Evolutionary conservation across 257 asterid species (phyloP).

Genomic region (Solanum raphanifolium): DNA sequence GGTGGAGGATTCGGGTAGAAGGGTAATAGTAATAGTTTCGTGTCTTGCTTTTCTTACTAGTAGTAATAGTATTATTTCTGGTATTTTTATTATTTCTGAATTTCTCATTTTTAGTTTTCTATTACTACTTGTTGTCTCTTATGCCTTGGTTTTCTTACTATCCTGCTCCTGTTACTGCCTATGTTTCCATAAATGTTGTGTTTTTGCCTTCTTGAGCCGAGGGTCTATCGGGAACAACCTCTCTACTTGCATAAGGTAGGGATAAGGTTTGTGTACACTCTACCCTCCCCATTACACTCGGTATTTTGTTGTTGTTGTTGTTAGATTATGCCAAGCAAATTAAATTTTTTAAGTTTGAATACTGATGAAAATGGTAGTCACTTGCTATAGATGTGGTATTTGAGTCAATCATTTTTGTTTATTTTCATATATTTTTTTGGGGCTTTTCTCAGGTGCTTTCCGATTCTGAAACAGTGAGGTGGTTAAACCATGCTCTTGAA

Average conservation of each 20-base stretch:
- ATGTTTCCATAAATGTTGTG: neutral
- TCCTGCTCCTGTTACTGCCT: neutral
- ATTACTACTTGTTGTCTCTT: neutral
- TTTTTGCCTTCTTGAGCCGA: neutral
- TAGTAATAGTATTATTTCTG: neutral
- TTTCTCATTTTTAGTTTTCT: neutral
- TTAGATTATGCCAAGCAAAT: neutral
- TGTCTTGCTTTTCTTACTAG: neutral
- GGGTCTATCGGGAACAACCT: neutral
- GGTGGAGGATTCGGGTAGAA: neutral
- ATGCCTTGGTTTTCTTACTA: neutral
- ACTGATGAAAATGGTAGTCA: neutral
- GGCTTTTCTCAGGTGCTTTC: slow-evolving; percentile 55
- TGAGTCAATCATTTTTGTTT: neutral
- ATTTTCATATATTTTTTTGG: neutral
- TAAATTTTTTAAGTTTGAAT: neutral
- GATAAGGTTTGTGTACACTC: neutral
- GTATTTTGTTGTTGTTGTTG: neutral
- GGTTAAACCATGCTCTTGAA: slow-evolving; percentile 86
- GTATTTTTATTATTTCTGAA: neutral
- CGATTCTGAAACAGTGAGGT: slow-evolving; percentile 84
- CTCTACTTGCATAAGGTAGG: neutral
- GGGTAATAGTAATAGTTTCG: neutral
- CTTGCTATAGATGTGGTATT: neutral
- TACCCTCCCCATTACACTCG: neutral